Conservation (phyloP, 345 rosid species). For the Rhodomyrtus tomentosa region DNA sequence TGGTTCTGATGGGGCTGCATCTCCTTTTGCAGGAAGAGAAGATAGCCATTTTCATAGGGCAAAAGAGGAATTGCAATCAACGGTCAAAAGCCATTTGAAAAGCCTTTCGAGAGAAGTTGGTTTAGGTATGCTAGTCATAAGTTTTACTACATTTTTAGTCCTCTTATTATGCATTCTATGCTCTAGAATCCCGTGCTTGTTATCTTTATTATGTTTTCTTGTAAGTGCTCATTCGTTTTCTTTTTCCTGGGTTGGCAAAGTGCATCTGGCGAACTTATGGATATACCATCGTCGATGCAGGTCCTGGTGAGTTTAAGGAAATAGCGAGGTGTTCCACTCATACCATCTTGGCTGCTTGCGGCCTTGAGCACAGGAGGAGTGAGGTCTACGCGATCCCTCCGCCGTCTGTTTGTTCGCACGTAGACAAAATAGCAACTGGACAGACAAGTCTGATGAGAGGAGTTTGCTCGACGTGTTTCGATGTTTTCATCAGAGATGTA, state of each 20-base stretch:
- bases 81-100: constrained; percentile 62
- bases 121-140: constrained; percentile 40
- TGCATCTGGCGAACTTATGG: not conserved
- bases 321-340: constrained; percentile 63
- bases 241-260: not conserved
- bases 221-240: not conserved
- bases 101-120: constrained; percentile 45
- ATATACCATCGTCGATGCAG: constrained; percentile 22
- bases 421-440: constrained; percentile 30
- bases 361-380: constrained; percentile 55
- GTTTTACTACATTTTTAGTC: not conserved
- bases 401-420: constrained; percentile 46
- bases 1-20: constrained; percentile 13
- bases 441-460: constrained; percentile 65
- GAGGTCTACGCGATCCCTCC: constrained; percentile 49
- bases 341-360: constrained; percentile 79
- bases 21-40: constrained; percentile 18
- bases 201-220: not conserved
- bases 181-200: not conserved
- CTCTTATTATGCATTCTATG: not conserved
- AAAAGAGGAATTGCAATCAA: constrained; percentile 60
- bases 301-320: constrained; percentile 41
- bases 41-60: constrained; percentile 25
- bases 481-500: constrained; percentile 68
- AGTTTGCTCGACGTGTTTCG: constrained; percentile 74